phyloP scores from a whole-genome alignment of 805 yeast genomes.

The Tetrapisispora fleetii region DNA sequence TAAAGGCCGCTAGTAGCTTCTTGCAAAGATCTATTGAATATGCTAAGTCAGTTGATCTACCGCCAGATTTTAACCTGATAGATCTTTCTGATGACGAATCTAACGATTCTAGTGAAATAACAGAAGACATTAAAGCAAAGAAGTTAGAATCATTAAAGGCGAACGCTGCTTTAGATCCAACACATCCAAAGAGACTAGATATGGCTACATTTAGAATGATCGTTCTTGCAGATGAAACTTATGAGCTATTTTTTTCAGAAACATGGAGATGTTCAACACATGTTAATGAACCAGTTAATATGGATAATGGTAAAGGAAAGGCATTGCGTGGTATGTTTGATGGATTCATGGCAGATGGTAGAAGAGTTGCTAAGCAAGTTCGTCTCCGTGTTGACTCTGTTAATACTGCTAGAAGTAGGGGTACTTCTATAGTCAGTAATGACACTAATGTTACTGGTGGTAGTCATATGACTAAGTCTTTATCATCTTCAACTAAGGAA shows the following conservation, averaged over 20 bases:
- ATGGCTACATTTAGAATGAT: conserved; percentile 93
- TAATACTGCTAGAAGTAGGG: conserved; percentile 28
- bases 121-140: conserved; percentile 12
- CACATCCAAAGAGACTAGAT: conserved; percentile 61
- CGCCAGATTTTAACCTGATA: conserved; percentile 30
- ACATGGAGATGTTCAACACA: conserved; percentile 63
- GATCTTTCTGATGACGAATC: conserved; percentile 34
- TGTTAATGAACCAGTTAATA: conserved; percentile 43
- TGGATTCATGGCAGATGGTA: conserved; percentile 84
- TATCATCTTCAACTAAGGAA: conserved; percentile 4
- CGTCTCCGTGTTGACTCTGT: conserved; percentile 78
- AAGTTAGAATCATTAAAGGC: conserved; percentile 37
- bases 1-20: conserved; percentile 79
- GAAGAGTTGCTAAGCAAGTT: conserved; percentile 82
- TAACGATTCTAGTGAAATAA: conserved; percentile 11
- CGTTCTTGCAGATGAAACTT: conserved; percentile 83
- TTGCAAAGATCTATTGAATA: conserved; percentile 83
- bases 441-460: conserved; percentile 4
- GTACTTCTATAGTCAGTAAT: conserved; percentile 8
- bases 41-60: conserved; percentile 59
- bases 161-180: conserved; percentile 76
- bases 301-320: conserved; percentile 36
- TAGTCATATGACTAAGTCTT: conserved; percentile 3
- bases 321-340: conserved; percentile 82
- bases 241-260: conserved; percentile 70